These are phyloP conservation scores for Platismatia glauca DNA, from an alignment of 495 filamentous ascomycete species.

Conservation along the genomic window DNA sequence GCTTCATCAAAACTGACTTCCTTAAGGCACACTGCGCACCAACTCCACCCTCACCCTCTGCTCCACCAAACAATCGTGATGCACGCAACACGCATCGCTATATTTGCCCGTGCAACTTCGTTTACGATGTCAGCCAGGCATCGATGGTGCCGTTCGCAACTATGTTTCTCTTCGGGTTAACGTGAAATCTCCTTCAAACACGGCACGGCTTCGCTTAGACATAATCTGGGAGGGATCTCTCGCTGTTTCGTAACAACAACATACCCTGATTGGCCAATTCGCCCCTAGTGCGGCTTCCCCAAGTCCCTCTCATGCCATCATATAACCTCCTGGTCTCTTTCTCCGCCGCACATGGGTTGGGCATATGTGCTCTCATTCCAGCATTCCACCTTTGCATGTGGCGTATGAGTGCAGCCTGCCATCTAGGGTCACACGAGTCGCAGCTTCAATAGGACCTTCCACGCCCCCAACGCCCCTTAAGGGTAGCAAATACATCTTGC, in stretches of 20 bases:
- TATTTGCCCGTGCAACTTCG: neutral
- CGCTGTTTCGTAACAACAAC: slow-evolving; percentile 16
- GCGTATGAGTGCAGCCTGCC: slow-evolving; percentile 4
- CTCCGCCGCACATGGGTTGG: slow-evolving; percentile 9
- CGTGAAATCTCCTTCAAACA: slow-evolving; percentile 16
- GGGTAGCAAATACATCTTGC: neutral
- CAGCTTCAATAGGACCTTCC: neutral
- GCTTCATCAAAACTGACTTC: neutral
- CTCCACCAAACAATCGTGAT: neutral
- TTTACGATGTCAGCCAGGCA: neutral
- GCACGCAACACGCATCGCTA: neutral
- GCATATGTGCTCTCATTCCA: neutral
- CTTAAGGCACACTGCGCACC: neutral
- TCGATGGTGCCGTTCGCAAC: slow-evolving; percentile 12
- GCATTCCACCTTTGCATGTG: neutral
- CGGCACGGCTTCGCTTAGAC: slow-evolving; percentile 21
- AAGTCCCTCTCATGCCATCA: neutral
- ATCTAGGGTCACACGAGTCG: neutral
- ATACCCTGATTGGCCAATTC: slow-evolving; percentile 13
- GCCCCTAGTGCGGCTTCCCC: slow-evolving; percentile 6
- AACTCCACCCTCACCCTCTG: too few relatives aligned
- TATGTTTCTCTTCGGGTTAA: slow-evolving; percentile 13
- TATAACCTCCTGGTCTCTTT: slow-evolving; percentile 1
- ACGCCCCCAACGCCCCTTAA: slow-evolving; percentile 11
- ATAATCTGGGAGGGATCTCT: slow-evolving; percentile 7